These are phyloP conservation scores for Aspergillus sp. DNA, from an alignment of 2,329 filamentous ascomycete genomes.

Conservation along the genomic window DNA sequence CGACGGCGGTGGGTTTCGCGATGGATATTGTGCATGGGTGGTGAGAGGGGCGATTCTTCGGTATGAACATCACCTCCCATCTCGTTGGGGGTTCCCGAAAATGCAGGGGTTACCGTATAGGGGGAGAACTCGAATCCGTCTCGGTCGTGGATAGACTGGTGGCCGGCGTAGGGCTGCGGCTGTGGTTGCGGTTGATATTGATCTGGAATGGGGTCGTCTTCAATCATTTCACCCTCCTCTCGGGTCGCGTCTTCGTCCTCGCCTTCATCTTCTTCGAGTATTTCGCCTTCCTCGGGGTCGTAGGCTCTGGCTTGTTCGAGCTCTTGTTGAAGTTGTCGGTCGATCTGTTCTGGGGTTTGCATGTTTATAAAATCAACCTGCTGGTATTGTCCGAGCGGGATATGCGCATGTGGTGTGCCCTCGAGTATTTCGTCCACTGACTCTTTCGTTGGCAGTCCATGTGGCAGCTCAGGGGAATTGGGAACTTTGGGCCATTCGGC, in stretches of 20 bases:
- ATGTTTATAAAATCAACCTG: not conserved
- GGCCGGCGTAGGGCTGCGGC: not conserved
- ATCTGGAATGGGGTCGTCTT: not conserved
- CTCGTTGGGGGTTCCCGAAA: not conserved
- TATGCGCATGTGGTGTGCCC: not conserved
- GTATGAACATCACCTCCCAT: not conserved
- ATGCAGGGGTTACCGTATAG: not conserved
- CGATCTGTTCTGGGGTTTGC: not conserved
- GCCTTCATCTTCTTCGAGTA: not conserved
- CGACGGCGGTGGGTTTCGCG: not conserved
- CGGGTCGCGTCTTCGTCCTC: not conserved
- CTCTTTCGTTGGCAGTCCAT: not conserved
- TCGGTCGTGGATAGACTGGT: not conserved
- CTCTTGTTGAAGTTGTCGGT: not conserved
- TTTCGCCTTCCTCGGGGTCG: not conserved
- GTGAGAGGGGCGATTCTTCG: not conserved
- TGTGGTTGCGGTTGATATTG: conserved; percentile 1
- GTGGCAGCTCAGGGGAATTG: not conserved
- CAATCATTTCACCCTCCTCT: not conserved
- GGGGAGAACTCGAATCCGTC: not conserved
- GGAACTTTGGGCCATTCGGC: not conserved
- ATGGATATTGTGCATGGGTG: not conserved
- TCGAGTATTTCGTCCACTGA: not conserved
- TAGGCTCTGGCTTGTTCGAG: not conserved
- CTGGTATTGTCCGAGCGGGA: not conserved